phyloP scores from a whole-genome alignment of 148 eudicot genomes.

The Cornus suecica region DNA sequence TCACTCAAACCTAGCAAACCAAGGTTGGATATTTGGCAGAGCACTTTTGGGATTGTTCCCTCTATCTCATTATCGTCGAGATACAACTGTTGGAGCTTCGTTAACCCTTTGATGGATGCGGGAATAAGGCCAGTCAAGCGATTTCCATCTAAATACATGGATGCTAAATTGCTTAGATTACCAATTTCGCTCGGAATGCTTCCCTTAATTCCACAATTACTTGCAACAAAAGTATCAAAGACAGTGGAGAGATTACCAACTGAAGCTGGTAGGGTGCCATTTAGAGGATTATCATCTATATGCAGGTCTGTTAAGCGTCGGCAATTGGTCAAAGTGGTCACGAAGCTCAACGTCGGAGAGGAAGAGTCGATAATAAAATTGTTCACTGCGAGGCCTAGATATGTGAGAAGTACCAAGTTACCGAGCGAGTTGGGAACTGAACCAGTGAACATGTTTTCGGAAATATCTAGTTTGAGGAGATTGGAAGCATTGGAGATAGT shows the following conservation, averaged over 20 bases:
- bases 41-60: background rate
- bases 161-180: background rate
- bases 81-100: background rate
- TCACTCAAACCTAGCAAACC: background rate
- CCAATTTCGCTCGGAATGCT: slow-evolving; percentile 7
- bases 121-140: background rate
- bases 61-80: background rate
- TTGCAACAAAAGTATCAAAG: background rate
- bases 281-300: background rate
- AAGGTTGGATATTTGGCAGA: background rate
- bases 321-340: slow-evolving; percentile 16
- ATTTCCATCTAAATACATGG: background rate
- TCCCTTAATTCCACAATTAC: background rate
- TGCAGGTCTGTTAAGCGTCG: background rate
- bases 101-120: background rate
- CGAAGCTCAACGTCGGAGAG: background rate
- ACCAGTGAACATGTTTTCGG: background rate
- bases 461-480: background rate
- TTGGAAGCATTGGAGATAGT: background rate
- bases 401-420: background rate
- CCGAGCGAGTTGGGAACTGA: background rate
- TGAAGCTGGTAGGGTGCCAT: background rate
- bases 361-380: background rate
- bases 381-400: background rate
- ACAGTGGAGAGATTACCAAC: background rate